Evolutionary conservation across 306 rosid species (phyloP), one percentile per base, ranked within the genome.

Genomic region (Ormosia emarginata): DNA sequence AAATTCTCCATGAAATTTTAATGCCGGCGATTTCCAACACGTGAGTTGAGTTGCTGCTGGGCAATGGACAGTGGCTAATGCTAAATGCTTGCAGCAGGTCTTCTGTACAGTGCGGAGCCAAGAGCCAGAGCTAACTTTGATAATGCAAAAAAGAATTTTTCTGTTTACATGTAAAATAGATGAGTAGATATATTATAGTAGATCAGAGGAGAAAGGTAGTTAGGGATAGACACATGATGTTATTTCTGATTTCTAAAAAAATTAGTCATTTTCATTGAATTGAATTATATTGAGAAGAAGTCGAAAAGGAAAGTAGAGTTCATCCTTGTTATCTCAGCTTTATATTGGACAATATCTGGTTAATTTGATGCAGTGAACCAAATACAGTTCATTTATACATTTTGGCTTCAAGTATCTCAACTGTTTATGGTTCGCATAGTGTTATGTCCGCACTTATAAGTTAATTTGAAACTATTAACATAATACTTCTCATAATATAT

Each of bases 31-130:
- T 55, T 30, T 70, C 47, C 79, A 63, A 64, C 33, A 17, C 69
- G 50, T 64, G 67, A 69, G 14, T 63, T 59, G 85, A 79, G 81
- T 65, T 67, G 83, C 85, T 73, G 40, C 74, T 77, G 70, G 71
- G 80, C 70, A 57, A 64, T 63, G 56, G 29, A 58, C 43, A 56
- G 57, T 64, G 76, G 69, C 53, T 30, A 69, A 67, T 57, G 70
- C 46, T 56, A 69, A 70, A 63, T 70, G 46, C 62, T 41, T 44
- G 86, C 53, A n/a, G 83, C 56, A 47, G 59, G 76, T 30, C 85
- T 30, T 80, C 81, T 87, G 79, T 74, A 79, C 83, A 70, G 79
- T 52, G 66, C 47, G 53, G 80, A 73, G 83, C 82, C 36, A 76
- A 52, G 55, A 50, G 68, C 69, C 18, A 29, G 69, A 43, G 77